Evolutionary conservation across 805 yeast genomes (phyloP).

Genomic region (Candida sonorensis): DNA sequence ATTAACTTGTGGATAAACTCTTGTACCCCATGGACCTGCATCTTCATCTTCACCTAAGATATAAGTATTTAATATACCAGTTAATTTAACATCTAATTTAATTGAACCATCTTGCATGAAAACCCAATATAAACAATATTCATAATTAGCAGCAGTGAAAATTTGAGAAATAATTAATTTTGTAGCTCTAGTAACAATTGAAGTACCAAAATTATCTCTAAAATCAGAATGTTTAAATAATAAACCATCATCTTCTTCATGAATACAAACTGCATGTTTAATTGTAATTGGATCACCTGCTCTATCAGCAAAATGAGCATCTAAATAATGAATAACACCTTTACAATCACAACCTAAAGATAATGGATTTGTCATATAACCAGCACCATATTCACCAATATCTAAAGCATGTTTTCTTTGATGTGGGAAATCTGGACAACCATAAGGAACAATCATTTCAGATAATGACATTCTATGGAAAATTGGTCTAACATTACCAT

Average conservation of each 20-base stretch:
- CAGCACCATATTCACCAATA: conserved; percentile 85
- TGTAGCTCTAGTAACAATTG: conserved; percentile 69
- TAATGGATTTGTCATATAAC: conserved; percentile 75
- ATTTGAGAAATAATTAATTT: conserved; percentile 70
- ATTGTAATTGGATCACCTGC: conserved; percentile 64
- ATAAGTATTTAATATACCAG: conserved; percentile 78
- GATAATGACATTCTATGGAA: conserved; percentile 74
- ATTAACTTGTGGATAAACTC: conserved; percentile 71
- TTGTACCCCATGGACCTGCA: conserved; percentile 72
- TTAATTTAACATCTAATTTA: conserved; percentile 69
- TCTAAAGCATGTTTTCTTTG: conserved; percentile 84
- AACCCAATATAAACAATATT: conserved; percentile 78
- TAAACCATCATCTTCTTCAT: conserved; percentile 80
- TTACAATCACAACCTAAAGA: conserved; percentile 80
- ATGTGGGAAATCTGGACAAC: conserved; percentile 72
- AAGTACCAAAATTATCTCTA: conserved; percentile 71
- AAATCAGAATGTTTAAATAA: conserved; percentile 79
- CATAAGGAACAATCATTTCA: conserved; percentile 85
- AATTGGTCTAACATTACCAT: conserved; percentile 63
- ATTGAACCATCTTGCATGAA: conserved; percentile 82
- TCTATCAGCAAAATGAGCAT: conserved; percentile 67
- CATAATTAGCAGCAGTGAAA: conserved; percentile 83
- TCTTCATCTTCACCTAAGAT: conserved; percentile 58
- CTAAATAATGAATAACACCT: conserved; percentile 78
- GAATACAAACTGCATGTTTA: conserved; percentile 76